Evolutionary conservation across 805 yeast genomes (phyloP).

Genomic region (Lipomyces yamadae): DNA sequence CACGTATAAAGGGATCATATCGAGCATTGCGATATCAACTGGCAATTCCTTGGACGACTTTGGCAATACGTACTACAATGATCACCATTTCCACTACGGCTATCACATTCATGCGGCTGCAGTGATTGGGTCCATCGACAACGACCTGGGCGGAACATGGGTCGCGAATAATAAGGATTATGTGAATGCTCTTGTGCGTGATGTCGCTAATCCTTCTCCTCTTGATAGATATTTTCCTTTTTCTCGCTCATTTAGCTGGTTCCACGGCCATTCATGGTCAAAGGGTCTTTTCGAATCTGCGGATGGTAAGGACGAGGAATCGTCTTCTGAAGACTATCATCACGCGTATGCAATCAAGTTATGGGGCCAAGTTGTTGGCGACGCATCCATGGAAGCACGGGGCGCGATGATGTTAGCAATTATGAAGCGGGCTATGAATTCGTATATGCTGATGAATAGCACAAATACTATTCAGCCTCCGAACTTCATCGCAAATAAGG

Average conservation of each 20-base stretch:
- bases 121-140: constrained; percentile 69
- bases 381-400: constrained; percentile 57
- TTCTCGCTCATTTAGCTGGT: constrained; percentile 72
- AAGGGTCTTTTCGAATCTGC: constrained; percentile 65
- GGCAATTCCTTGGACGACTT: constrained; percentile 62
- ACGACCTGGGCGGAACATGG: constrained; percentile 59
- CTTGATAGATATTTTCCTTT: constrained; percentile 66
- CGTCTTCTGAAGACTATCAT: constrained; percentile 72
- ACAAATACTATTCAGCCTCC: constrained; percentile 59
- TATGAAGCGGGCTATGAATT: constrained; percentile 58
- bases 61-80: constrained; percentile 80
- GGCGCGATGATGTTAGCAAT: constrained; percentile 65
- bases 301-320: constrained; percentile 75
- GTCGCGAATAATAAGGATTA: constrained; percentile 54
- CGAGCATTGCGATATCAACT: constrained; percentile 44
- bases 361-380: constrained; percentile 69
- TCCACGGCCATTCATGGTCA: constrained; percentile 76
- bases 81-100: constrained; percentile 88
- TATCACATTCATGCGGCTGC: constrained; percentile 85
- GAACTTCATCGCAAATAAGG: constrained; percentile 60
- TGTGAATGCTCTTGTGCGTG: constrained; percentile 66
- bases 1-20: constrained; percentile 60
- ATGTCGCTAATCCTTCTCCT: constrained; percentile 65
- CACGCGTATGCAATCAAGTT: constrained; percentile 69
- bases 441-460: constrained; percentile 57